These are phyloP conservation scores for Trichoderma koningii DNA, from an alignment of 2,329 filamentous ascomycete species.

Conservation along the genomic window DNA sequence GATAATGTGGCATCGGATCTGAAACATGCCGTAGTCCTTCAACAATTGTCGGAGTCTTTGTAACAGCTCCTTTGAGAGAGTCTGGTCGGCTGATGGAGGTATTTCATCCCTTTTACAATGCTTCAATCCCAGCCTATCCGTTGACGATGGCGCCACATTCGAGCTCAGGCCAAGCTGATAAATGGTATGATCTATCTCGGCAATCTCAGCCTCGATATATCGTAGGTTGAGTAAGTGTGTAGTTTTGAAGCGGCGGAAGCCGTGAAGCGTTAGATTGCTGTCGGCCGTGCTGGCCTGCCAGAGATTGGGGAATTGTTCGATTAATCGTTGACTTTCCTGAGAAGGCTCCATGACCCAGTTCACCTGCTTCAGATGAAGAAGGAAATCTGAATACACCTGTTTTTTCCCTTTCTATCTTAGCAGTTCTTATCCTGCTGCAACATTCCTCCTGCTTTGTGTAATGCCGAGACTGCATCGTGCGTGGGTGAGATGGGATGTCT, in stretches of 20 bases:
- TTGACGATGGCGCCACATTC: background rate
- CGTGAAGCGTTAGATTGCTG: background rate
- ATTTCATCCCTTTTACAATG: background rate
- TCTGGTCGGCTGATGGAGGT: background rate
- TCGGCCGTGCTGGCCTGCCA: background rate
- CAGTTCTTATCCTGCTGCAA: no score
- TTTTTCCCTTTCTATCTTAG: no score
- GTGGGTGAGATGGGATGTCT: accelerated
- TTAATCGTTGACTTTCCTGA: background rate
- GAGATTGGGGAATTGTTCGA: background rate
- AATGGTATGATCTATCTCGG: background rate
- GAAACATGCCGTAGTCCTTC: background rate
- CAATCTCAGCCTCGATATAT: background rate
- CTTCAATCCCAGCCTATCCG: background rate
- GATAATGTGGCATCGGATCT: no score
- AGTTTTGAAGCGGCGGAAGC: background rate
- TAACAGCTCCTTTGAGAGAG: no score
- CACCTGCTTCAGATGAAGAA: background rate
- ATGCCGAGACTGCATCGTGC: background rate
- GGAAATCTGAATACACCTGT: background rate
- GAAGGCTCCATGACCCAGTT: background rate
- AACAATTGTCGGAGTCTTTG: background rate
- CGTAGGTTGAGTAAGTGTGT: background rate
- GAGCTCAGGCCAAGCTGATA: background rate
- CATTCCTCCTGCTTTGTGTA: background rate